Conservation (phyloP, 345 rosid species). For the Chamaenerion angustifolium region DNA sequence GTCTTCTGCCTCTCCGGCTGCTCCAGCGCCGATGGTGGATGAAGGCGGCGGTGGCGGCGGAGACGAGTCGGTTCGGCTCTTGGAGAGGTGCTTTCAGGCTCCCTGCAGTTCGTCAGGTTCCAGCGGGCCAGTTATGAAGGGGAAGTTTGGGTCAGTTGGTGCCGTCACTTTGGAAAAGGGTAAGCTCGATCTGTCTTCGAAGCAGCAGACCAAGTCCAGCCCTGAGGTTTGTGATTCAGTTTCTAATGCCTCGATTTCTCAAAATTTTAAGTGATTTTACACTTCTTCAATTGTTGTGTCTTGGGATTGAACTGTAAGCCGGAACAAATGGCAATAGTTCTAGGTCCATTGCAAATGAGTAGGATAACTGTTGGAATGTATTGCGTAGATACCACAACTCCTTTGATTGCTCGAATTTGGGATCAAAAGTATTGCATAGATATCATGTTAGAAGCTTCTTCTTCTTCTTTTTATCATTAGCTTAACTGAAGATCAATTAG, state of each 20-base stretch:
- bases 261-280: neutral
- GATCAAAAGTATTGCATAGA: too few relatives aligned
- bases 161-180: conserved; percentile 87
- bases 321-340: too few relatives aligned
- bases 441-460: too few relatives aligned
- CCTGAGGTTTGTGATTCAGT: conserved; percentile 53
- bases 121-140: conserved; percentile 62
- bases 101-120: conserved; percentile 22
- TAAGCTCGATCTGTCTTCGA: conserved; percentile 50
- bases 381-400: too few relatives aligned
- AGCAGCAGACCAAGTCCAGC: conserved; percentile 37
- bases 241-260: neutral
- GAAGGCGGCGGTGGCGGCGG: conserved; percentile 5
- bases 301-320: too few relatives aligned
- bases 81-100: conserved; percentile 56
- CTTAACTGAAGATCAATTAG: too few relatives aligned
- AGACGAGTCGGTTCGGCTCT: conserved; percentile 22
- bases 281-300: too few relatives aligned
- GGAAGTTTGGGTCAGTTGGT: conserved; percentile 49
- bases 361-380: too few relatives aligned
- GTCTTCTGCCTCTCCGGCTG: neutral
- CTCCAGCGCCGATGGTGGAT: conserved; percentile 2
- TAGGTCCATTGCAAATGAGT: too few relatives aligned
- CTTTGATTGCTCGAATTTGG: too few relatives aligned
- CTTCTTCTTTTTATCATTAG: too few relatives aligned